These are phyloP conservation scores for Coemansia sp. DNA, from an alignment of 371 early-diverging fungal genomes.

Conservation along the genomic window DNA sequence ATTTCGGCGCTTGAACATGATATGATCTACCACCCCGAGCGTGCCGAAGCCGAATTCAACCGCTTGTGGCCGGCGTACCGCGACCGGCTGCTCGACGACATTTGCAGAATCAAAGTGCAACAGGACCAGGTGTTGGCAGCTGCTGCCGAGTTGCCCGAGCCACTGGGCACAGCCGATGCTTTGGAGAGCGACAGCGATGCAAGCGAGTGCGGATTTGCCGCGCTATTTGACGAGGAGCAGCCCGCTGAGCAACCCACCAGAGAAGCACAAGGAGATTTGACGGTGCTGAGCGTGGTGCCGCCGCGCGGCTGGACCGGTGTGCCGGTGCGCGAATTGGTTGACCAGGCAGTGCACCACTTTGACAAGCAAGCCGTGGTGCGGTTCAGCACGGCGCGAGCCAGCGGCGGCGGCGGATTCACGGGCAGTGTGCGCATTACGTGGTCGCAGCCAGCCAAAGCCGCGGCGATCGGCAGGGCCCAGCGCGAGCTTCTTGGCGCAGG, in stretches of 20 bases:
- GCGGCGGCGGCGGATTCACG: conserved; percentile 1
- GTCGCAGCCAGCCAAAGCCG: conserved; percentile 19
- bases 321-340: conserved; percentile 6
- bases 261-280: not conserved
- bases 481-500: not conserved
- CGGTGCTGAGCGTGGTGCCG: not conserved
- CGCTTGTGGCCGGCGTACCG: conserved; percentile 23
- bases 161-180: not conserved
- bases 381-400: not conserved
- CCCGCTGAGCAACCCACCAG: not conserved
- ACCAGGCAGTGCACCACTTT: conserved; percentile 7
- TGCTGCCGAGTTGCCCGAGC: not conserved
- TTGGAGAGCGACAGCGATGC: not conserved
- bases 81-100: conserved; percentile 15
- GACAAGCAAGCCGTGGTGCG: conserved; percentile 19
- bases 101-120: conserved; percentile 2
- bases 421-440: conserved; percentile 14
- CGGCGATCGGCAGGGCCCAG: not conserved
- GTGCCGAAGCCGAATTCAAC: conserved; percentile 10
- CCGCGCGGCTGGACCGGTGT: conserved; percentile 27
- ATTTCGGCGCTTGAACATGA: conserved; percentile 18
- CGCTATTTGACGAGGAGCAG: not conserved
- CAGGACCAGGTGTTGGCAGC: not conserved
- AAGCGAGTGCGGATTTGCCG: conserved; percentile 7
- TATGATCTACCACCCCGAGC: conserved; percentile 5